A percentile compares a stretch with the other conserved stretches of the same genome.
These are phyloP conservation scores for Trametes hirsuta DNA, from an alignment of 1,284 basidiomycete genomes.

Conservation along the genomic window DNA sequence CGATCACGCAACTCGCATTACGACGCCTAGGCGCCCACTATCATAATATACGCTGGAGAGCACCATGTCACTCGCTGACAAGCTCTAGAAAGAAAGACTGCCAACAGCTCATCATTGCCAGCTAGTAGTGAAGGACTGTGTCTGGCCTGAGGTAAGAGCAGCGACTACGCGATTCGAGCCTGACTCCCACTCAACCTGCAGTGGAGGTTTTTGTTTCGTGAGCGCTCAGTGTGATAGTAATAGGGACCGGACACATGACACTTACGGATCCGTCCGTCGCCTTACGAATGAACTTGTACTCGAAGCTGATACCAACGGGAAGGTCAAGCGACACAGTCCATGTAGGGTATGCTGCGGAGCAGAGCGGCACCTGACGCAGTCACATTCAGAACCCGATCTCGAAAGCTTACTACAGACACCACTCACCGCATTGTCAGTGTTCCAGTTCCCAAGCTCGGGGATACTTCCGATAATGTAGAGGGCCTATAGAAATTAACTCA, in stretches of 20 bases:
- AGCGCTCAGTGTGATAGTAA: too few relatives aligned
- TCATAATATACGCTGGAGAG: too few relatives aligned
- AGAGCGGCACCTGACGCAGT: constrained; percentile 50
- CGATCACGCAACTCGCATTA: too few relatives aligned
- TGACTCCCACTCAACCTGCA: too few relatives aligned
- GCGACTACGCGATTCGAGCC: too few relatives aligned
- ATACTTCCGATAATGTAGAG: constrained; percentile 62
- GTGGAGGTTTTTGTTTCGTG: too few relatives aligned
- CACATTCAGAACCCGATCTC: not conserved
- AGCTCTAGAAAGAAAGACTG: too few relatives aligned
- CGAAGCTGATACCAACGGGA: constrained; percentile 50
- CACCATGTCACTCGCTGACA: too few relatives aligned
- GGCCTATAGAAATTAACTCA: constrained; percentile 42
- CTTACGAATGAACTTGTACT: constrained; percentile 67
- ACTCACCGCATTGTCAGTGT: constrained; percentile 48
- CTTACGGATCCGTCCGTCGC: constrained; percentile 56
- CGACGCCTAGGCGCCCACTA: too few relatives aligned
- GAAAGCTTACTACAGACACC: not conserved
- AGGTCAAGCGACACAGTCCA: constrained; percentile 57
- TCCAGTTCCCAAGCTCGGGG: constrained; percentile 56
- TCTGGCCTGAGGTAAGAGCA: too few relatives aligned
- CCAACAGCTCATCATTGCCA: too few relatives aligned
- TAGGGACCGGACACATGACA: not conserved
- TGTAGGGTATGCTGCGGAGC: constrained; percentile 53
- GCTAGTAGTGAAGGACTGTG: too few relatives aligned